Conservation (phyloP, 345 rosid genomes). For the Nasturtium officinale region DNA sequence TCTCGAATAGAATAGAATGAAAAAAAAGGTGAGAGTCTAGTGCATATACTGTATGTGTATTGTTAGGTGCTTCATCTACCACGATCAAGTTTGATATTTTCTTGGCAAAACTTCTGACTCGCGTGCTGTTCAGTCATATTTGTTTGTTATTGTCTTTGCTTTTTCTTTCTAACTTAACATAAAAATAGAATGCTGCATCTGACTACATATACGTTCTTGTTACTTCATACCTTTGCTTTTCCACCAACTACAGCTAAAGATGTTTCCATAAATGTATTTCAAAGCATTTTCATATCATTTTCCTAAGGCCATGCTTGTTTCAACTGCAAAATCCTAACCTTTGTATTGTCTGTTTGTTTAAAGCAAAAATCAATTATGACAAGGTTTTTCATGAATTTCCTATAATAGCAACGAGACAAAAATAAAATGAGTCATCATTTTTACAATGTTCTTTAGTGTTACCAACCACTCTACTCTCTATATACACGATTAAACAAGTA, state of each 20-base stretch:
- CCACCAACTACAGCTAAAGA: neutral
- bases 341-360: slow-evolving; percentile 7
- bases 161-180: neutral
- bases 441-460: slow-evolving; percentile 10
- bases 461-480: slow-evolving; percentile 10
- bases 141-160: slow-evolving; percentile 9
- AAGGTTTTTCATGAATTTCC: slow-evolving; percentile 2
- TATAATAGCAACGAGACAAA: slow-evolving; percentile 4
- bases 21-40: neutral
- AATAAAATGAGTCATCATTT: slow-evolving; percentile 11
- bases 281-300: neutral
- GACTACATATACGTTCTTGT: neutral
- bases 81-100: slow-evolving; percentile 5
- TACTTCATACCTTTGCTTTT: neutral
- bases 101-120: slow-evolving; percentile 15
- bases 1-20: neutral
- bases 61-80: slow-evolving; percentile 32
- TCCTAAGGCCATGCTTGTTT: neutral
- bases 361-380: neutral
- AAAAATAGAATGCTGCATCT: neutral
- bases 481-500: slow-evolving; percentile 14
- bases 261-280: neutral
- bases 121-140: slow-evolving; percentile 21
- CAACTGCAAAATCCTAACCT: neutral
- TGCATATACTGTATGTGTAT: slow-evolving; percentile 18